These are phyloP conservation scores for Sugiyamaella boreocaroliniensis DNA, from an alignment of 805 yeast genomes.

Conservation along the genomic window DNA sequence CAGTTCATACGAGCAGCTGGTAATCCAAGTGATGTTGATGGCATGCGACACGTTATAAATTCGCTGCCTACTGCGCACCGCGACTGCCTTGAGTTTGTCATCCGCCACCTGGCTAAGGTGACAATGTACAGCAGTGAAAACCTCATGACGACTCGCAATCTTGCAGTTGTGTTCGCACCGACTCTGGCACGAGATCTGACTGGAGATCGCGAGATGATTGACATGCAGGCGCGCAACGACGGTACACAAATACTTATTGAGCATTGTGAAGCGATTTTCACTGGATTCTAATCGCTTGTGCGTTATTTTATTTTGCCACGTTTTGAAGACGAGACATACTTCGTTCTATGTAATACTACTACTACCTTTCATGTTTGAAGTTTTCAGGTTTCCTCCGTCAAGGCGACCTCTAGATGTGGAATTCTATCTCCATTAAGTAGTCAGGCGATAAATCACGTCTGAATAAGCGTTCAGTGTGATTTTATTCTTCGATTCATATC, in stretches of 20 bases:
- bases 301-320: neutral
- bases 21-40: slow-evolving; percentile 26
- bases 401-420: no score
- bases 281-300: slow-evolving; percentile 7
- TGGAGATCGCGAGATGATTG: slow-evolving; percentile 76
- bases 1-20: slow-evolving; percentile 51
- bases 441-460: no score
- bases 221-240: slow-evolving; percentile 74
- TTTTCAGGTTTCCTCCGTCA: no score
- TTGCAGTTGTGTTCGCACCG: slow-evolving; percentile 93
- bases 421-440: no score
- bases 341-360: neutral
- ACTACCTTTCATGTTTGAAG: neutral
- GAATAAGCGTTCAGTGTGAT: no score
- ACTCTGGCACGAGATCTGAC: slow-evolving; percentile 72
- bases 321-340: neutral
- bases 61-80: slow-evolving; percentile 64
- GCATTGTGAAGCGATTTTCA: slow-evolving; percentile 17
- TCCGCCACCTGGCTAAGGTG: slow-evolving; percentile 60
- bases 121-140: slow-evolving; percentile 48
- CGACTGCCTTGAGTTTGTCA: slow-evolving; percentile 47
- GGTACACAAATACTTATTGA: slow-evolving; percentile 63
- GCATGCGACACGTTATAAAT: slow-evolving; percentile 41
- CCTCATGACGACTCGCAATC: slow-evolving; percentile 75
- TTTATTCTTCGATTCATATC: no score